phyloP scores from a whole-genome alignment of 331 rosid species.

The Saraca asoca region DNA sequence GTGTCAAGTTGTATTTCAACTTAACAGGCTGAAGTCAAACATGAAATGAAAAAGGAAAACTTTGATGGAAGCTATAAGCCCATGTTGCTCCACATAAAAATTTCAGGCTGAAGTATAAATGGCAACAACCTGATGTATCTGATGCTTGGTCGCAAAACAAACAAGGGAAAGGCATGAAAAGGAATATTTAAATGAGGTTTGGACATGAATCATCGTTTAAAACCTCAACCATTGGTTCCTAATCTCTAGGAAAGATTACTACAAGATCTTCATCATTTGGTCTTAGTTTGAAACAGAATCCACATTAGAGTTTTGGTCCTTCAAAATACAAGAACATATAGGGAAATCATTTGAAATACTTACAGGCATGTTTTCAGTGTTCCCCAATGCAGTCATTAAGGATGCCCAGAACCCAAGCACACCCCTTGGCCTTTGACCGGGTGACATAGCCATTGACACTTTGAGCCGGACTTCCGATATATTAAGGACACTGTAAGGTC shows the following conservation, averaged over 20 bases:
- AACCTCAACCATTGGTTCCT: constrained; percentile 1
- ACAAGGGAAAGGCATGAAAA: background rate
- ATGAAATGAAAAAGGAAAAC: background rate
- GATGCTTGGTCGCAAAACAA: background rate
- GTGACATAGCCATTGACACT: constrained; percentile 93
- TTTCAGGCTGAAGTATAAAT: too few relatives aligned
- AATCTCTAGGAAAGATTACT: background rate
- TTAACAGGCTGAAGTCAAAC: background rate
- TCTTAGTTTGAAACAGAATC: constrained; percentile 26
- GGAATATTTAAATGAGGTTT: background rate
- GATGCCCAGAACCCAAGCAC: constrained; percentile 99
- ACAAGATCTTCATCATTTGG: constrained; percentile 11
- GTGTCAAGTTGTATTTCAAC: background rate
- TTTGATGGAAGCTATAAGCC: background rate
- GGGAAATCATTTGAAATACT: constrained; percentile 38
- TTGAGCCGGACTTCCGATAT: constrained; percentile 86
- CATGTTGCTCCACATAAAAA: background rate
- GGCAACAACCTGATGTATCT: background rate
- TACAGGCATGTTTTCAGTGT: constrained; percentile 96
- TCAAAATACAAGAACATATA: constrained; percentile 17
- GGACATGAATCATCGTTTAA: background rate
- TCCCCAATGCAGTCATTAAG: constrained; percentile 97
- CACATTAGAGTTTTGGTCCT: constrained; percentile 1
- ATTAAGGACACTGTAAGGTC: constrained; percentile 70
- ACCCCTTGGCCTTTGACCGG: constrained; percentile 90